A percentile compares a stretch with the other conserved stretches of the same genome.
Conservation (phyloP, 345 rosid species). For the Passiflora organensis region DNA sequence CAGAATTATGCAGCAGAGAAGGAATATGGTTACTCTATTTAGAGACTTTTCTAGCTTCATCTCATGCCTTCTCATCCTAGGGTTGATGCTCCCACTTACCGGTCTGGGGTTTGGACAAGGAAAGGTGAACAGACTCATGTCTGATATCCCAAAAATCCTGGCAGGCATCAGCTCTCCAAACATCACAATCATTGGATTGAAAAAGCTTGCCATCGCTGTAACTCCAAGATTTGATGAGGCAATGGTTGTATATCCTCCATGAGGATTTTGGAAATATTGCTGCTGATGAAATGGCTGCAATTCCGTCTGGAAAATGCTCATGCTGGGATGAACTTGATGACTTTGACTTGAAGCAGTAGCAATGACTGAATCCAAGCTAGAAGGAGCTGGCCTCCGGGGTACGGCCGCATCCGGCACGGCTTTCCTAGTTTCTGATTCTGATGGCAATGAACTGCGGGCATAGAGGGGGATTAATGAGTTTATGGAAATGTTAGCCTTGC, state of each 20-base stretch:
- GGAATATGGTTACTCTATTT: constrained; percentile 19
- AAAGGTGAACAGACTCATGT: constrained; percentile 39
- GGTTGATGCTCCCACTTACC: constrained; percentile 7
- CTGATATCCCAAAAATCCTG: constrained; percentile 25
- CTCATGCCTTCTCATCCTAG: constrained; percentile 27
- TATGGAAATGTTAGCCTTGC: constrained; percentile 20
- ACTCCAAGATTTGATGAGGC: constrained; percentile 13
- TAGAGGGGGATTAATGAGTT: constrained; percentile 26
- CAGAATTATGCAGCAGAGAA: constrained; percentile 22
- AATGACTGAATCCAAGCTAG: background rate
- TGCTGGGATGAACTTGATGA: constrained; percentile 20
- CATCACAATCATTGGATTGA: constrained; percentile 51
- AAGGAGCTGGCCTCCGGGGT: constrained; percentile 19
- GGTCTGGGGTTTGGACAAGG: constrained; percentile 19
- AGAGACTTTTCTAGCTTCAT: constrained; percentile 25
- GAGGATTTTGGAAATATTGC: constrained; percentile 25
- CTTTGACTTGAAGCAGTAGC: constrained; percentile 11
- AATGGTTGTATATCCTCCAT: constrained; percentile 24
- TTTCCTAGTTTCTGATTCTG: too few species aligned
- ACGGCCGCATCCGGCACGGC: constrained; percentile 1
- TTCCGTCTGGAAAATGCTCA: constrained; percentile 20
- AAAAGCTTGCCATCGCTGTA: constrained; percentile 32
- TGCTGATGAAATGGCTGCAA: too few species aligned
- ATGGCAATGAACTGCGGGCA: constrained; percentile 14
- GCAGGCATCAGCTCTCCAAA: constrained; percentile 40